Evolutionary conservation across 805 yeast species (phyloP), one percentile per base, ranked within the genome.

Genomic region (Myxozyma monticola): DNA sequence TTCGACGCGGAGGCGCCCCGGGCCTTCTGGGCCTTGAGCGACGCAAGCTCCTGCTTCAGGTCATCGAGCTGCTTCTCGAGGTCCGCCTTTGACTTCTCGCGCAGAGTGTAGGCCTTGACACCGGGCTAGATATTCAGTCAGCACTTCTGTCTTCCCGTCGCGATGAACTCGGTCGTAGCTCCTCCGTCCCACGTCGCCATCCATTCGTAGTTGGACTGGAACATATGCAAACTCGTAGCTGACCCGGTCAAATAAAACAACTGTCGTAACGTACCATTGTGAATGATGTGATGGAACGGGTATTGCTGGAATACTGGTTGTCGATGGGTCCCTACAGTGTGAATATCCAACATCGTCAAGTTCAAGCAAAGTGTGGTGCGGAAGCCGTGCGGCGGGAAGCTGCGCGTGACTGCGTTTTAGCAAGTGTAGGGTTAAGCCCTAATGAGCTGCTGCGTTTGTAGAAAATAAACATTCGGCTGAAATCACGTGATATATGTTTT

Each of bases 11-110:
- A 84, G 72, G 95, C 89, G 73, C 83, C 85, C 70, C 88, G 83
- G 75, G 88, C 80, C 75, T 89, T 87, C 82, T 91, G 96, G 73
- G 88, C 97, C 79, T 89, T 89, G 76, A 93, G 85, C 74, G 83
- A 78, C 70, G 97, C 90, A 72, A 93, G 85, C 79, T 89, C 96
- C 77, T 88, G 87, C 85, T 90, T 93, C 76, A 89, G 85, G 75
- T 90, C 96, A 70, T 83, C 85, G 75, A 93, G 86, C 81, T 90
- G 93, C 71, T 78, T 76, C 79, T 88, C 90, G 76, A 93, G 88
- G 79, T 90, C 91, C 67, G 88, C 95, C 86, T 90, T 91, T 73
- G 96, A 85, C 79, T 89, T 86, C 74, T 93, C 84, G 79, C 96
- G 86, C 76, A 93, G 84, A 84, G 91, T 97, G 82, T 79, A 88